Conservation (phyloP, 345 rosid species). For the Brassica napus region Da-Ae NC_063447.1:427001-427500, state of each 20-base stretch:
- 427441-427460: background rate
- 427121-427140: constrained; percentile 2
- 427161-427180: background rate
- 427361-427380: background rate
- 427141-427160: constrained; percentile 16
- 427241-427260: constrained; percentile 3
- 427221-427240: background rate
- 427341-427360: background rate
- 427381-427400: constrained; percentile 5
- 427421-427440: constrained; percentile 1
- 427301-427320: background rate
- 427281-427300: constrained; percentile 12
- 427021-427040: background rate
- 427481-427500: background rate
- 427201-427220: background rate
- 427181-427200: constrained; percentile 15
- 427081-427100: too few species aligned
- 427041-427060: background rate
- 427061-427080: background rate
- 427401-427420: constrained; percentile 13
- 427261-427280: background rate
- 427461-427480: background rate
- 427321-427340: constrained; percentile 16
- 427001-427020: background rate
- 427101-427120: background rate